These are phyloP conservation scores for Fusarium sarcochroum DNA, from an alignment of 2,329 filamentous ascomycete genomes.

Conservation along the genomic window DNA sequence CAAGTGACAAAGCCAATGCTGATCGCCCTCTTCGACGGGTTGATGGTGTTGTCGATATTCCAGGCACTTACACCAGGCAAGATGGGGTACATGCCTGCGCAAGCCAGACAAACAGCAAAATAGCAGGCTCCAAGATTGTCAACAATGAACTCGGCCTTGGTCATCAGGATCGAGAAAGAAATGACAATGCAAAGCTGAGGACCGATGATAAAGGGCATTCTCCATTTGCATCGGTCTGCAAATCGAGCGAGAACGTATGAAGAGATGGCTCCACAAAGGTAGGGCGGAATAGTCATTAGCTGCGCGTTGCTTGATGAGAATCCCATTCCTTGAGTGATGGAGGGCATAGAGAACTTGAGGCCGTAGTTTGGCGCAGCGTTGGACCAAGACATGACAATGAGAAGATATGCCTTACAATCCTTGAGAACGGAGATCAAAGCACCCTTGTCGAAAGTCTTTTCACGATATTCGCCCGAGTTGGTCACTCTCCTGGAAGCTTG, in stretches of 20 bases:
- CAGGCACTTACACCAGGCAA: constrained; percentile 54
- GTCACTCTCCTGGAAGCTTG: constrained; percentile 32
- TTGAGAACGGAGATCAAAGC: constrained; percentile 28
- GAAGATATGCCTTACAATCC: constrained; percentile 54
- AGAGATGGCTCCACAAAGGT: constrained; percentile 44
- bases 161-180: constrained; percentile 45
- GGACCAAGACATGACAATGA: constrained; percentile 58
- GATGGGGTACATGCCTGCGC: constrained; percentile 55
- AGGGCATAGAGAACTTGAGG: constrained; percentile 53
- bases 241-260: constrained; percentile 45
- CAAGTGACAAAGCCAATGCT: constrained; percentile 54
- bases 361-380: constrained; percentile 54
- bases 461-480: constrained; percentile 29
- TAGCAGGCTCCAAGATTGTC: constrained; percentile 39
- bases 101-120: constrained; percentile 41
- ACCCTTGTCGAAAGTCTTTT: constrained; percentile 25
- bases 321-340: constrained; percentile 58
- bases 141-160: constrained; percentile 36
- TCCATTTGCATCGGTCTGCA: constrained; percentile 51
- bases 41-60: constrained; percentile 55
- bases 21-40: constrained; percentile 53
- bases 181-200: constrained; percentile 50
- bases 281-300: constrained; percentile 55
- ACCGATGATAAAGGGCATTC: constrained; percentile 54
- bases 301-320: constrained; percentile 52